These are phyloP conservation scores for Aspergillus sclerotialis DNA, from an alignment of 2,329 filamentous ascomycete genomes.

Conservation along the genomic window DNA sequence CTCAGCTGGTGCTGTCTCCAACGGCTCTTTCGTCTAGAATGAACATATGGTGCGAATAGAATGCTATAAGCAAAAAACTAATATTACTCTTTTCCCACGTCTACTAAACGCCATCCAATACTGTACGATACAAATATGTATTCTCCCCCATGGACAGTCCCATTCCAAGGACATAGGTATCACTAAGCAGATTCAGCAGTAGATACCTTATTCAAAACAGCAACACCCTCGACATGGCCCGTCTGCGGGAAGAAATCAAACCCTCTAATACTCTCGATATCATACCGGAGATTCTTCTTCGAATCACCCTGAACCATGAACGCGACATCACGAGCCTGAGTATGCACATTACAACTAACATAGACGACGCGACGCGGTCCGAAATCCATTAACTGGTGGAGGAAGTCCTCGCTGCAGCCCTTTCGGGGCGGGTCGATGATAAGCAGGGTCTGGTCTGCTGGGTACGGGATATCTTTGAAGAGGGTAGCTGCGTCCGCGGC, in stretches of 20 bases:
- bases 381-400: conserved; percentile 71
- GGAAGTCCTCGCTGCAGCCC: conserved; percentile 80
- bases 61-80: too few species aligned
- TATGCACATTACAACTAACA: conserved; percentile 97
- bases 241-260: conserved; percentile 98
- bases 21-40: too few species aligned
- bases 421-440: conserved; percentile 95
- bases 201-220: conserved; percentile 44
- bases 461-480: conserved; percentile 69
- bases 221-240: conserved; percentile 60
- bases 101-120: too few species aligned
- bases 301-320: conserved; percentile 66
- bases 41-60: too few species aligned
- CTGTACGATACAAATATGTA: too few species aligned
- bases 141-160: too few species aligned
- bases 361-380: conserved; percentile 78
- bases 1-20: too few species aligned
- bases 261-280: conserved; percentile 81
- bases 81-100: too few species aligned
- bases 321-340: conserved; percentile 88
- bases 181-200: conserved; percentile 11
- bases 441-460: conserved; percentile 77
- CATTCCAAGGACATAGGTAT: too few species aligned
- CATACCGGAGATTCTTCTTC: conserved; percentile 50
- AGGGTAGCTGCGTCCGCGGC: conserved; percentile 79